Evolutionary conservation across 331 rosid species (phyloP), one percentile per base, ranked within the genome.

Genomic region (Malus hybrid): DNA sequence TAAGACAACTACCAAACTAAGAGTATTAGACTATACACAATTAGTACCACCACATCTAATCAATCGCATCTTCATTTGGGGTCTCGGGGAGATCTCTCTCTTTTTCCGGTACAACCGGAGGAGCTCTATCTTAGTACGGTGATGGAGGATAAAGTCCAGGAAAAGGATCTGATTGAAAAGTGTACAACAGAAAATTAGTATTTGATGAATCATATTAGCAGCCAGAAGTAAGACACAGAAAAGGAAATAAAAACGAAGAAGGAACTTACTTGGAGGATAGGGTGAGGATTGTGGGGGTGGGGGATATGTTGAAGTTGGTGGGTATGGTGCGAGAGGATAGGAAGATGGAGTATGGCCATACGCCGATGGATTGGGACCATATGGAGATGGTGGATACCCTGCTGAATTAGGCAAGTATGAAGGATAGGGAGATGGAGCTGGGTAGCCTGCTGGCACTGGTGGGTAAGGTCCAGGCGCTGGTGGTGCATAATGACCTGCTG

Each of bases 131-230:
- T 92, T 86, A 88, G 56, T 87, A 92, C 19, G 88, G 96, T 10
- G 85, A 90, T 24, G 89, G 90, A 69, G 92, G 96, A 82, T 88
- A 90, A 5, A 48, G 31, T 77, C 92, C 96, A 22, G 88, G 83
- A 55, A 74, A 84, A 32, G 76, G 80, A 77, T 83, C 83, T 84
- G 76, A 80, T 72, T 44, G 56, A 62, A 74, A 67, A 67, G 64
- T 16, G 68, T 13, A 63, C 2, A 42, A 50, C 54, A 33, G 27
- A 56, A n/a, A 31, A 56, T 33, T 11, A 36, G 72, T 42, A 28
- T 57, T 27, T 48, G 31, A 60, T 57, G 12, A 5, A 16, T 14
- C 57, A 36, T 3, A 24, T 1, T 59, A 14, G n/a, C 16, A 66
- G 27, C 42, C 65, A 69, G 39, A 14, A 22, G 60, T 13, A 52